Evolutionary conservation across 495 filamentous ascomycete species (phyloP), one percentile per base, ranked within the genome.

Genomic region (Daldinia childiae): DNA sequence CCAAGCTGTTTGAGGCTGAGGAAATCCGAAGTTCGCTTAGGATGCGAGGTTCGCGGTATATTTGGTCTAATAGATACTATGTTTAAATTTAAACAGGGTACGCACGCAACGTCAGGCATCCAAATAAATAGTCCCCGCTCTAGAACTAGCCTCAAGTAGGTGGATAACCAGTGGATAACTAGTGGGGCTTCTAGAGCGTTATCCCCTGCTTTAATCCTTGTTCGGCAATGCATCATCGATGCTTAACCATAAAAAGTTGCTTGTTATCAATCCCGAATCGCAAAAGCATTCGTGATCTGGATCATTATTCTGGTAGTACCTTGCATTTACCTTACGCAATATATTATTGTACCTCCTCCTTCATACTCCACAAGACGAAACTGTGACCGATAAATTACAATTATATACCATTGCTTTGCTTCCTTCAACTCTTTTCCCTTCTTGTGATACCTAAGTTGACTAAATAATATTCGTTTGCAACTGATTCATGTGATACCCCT

Each of bases 401-500:
- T 27, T 43, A 19, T 15, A 54, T n/a, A 19, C 26, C 50, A 26
- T 66, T 17, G 15, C 26, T 51, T 9, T 30, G 8, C 27, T 43
- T 50, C 52, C 15, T 29, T 14, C 32, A 57, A 52, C 17, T 58
- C 54, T 34, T 55, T 19, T 36, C 27, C 12, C 21, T 27, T 64
- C 27, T 51, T 6, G 69, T 68, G 59, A 72, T 63, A 72, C 54
- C 39, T 17, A 41, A 58, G 14, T 48, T 19, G 1, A 38, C 9
- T 27, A 9, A 55, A 26, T 59, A 68, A 57, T 56, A 51, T 65
- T 43, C 32, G 24, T 26, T 26, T 26, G 24, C 24, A 3, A n/a
- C 24, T 3, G 24, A 26, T 26, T 26, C 24, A 26, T 73, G 56
- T 73, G 65, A 73, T 69, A 69, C 64, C 62, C 69, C 69, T 72